Base-by-base conservation (phyloP, 805 yeast species). In the Cephaloascus albidus region DNA sequence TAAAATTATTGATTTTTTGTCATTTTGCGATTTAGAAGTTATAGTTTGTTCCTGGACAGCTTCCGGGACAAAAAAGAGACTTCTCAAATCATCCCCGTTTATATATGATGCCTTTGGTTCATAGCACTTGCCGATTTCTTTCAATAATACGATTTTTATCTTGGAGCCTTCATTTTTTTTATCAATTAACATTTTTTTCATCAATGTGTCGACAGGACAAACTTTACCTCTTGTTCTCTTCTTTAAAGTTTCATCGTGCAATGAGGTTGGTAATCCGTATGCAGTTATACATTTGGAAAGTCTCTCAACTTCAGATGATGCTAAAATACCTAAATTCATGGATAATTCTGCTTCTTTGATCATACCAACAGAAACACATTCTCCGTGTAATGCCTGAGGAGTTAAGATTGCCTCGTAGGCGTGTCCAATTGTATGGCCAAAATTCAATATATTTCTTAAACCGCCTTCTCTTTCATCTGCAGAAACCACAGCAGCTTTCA, bases 1-100 rank as follows among this genome's bases (percentile, higher is more conserved):
- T 31, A 90, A 73, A 36, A 88, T 73, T 40, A 89, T 76, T 51
- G 85, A 76, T 46, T 70, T 72, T 37, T 66, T 58, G 32, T 67
- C 73, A 45, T 72, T 73, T 28, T 47, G n/a, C n/a, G n/a, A n/a
- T n/a, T n/a, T n/a, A n/a, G n/a, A n/a, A n/a, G n/a, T n/a, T n/a
- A n/a, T n/a, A n/a, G n/a, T n/a, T n/a, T n/a, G n/a, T n/a, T n/a
- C n/a, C n/a, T n/a, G n/a, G n/a, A n/a, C n/a, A n/a, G n/a, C n/a
- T 6, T 67, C 72, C n/a, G n/a, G n/a, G n/a, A n/a, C n/a, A 20
- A 72, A 66, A 38, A 67, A 57, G 0, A 67, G 65, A 40, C 65
- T 60, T 1, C 63, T 55, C 45, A 67, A 57, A 48, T 67, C 72
- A 41, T 53, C 57, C 38, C 61, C 60, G 6, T 65, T 57, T n/a